A percentile compares a stretch with the other conserved stretches of the same genome.
Conservation (phyloP, 1,284 basidiomycete species). For the Boletellus deceptivus region DNA sequence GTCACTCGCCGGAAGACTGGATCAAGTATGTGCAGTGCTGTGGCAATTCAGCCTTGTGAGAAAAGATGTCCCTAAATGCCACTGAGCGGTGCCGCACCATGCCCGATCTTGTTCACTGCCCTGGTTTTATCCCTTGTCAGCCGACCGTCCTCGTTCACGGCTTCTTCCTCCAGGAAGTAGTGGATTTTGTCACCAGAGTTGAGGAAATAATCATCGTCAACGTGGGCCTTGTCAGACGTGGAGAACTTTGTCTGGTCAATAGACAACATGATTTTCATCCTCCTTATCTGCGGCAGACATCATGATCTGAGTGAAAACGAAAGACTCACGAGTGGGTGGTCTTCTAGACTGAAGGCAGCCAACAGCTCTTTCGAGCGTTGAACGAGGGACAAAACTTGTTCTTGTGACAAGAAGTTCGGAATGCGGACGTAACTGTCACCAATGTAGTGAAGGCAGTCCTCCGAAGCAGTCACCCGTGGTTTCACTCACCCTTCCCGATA, state of each 20-base stretch:
- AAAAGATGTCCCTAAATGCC: background rate
- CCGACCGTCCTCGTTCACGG: conserved; percentile 59
- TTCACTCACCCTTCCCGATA: conserved; percentile 25
- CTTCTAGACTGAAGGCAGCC: conserved; percentile 68
- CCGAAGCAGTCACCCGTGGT: background rate
- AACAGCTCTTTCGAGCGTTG: conserved; percentile 71
- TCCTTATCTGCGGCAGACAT: background rate
- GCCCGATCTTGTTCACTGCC: conserved; percentile 83
- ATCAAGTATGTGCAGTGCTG: conserved; percentile 82
- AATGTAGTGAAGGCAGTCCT: background rate
- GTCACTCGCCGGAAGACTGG: conserved; percentile 77
- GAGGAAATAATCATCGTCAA: conserved; percentile 93
- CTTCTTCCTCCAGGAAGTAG: conserved; percentile 86
- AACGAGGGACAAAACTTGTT: conserved; percentile 65
- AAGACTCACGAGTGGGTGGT: conserved; percentile 74
- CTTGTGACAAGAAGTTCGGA: conserved; percentile 63
- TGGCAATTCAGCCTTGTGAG: background rate
- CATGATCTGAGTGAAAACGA: background rate
- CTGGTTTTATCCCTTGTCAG: conserved; percentile 76
- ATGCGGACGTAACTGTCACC: conserved; percentile 79
- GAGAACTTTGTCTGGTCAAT: conserved; percentile 80
- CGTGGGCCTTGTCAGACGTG: conserved; percentile 72
- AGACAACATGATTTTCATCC: background rate
- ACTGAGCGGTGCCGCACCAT: conserved; percentile 46
- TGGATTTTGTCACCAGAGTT: conserved; percentile 90